A percentile compares a stretch with the other conserved stretches of the same genome.
Evolutionary conservation across 2,329 filamentous ascomycete species (phyloP).

Genomic region (Verticillium isaacii): DNA sequence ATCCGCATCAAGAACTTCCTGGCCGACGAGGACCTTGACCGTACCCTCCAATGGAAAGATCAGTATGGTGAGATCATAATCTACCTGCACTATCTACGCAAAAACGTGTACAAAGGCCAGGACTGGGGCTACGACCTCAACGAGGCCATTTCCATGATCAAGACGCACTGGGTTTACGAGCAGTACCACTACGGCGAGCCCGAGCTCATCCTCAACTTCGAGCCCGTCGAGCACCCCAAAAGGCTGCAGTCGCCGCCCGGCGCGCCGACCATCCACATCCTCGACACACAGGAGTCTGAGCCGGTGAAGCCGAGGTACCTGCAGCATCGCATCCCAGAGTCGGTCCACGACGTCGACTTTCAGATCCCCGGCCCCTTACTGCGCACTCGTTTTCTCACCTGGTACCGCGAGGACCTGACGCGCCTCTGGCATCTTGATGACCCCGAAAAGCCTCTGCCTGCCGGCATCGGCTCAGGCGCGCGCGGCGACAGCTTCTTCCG

Average conservation of each 20-base stretch:
- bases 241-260: conserved; percentile 1
- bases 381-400: conserved; percentile 4
- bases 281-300: not conserved
- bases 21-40: conserved; percentile 40
- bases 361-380: conserved; percentile 11
- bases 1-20: conserved; percentile 37
- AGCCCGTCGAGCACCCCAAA: not conserved
- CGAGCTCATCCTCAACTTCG: conserved; percentile 20
- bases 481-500: not conserved
- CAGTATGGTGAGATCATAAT: conserved; percentile 29
- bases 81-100: conserved; percentile 32
- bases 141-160: conserved; percentile 26
- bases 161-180: conserved; percentile 27
- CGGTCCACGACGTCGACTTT: conserved; percentile 20
- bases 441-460: not conserved
- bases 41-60: conserved; percentile 31
- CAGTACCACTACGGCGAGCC: conserved; percentile 25
- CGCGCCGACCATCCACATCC: conserved; percentile 3
- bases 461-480: conserved; percentile 1
- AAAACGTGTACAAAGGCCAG: conserved; percentile 14
- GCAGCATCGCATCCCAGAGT: conserved; percentile 11
- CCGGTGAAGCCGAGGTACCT: conserved; percentile 9
- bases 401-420: conserved; percentile 10
- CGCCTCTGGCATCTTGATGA: conserved; percentile 7
- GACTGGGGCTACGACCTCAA: conserved; percentile 23